Evolutionary conservation across 345 rosid genomes (phyloP), one percentile per base, ranked within the genome.

Genomic region (Camelina hispida): DNA sequence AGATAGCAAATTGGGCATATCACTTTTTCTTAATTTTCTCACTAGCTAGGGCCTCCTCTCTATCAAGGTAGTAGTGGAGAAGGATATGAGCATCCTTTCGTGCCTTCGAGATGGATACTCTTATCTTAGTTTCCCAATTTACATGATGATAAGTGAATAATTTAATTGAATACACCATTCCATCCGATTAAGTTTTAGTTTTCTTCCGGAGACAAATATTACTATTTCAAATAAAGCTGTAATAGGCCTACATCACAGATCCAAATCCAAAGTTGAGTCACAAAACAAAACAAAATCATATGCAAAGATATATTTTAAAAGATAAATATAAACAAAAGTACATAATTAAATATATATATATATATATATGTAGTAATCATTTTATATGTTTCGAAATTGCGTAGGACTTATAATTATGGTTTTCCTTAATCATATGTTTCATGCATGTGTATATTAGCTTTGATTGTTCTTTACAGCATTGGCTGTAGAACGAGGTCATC

Each of bases 361-460:
- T 18, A 35, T 22, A 10, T 59, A 56, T 56, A 42, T 16, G 40
- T 12, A 35, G 61, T 47, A 67, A 75, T 74, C 60, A 58, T 66
- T 67, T 7, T 14, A 4, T 14, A 52, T 68, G 61, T 60, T 52
- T 53, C 12, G 69, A 43, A 51, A 57, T 68, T 42, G 69, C 56
- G 48, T 42, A 61, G 17, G 74, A 20, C 63, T 53, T 68, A 76
- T 76, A 32, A 76, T 68, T 20, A 43, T 51, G 57, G 74, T 52
- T 40, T 62, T 68, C 63, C 57, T 53, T 61, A 68, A 76, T 68
- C 74, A 76, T 76, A 68, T 76, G 50, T n/a, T 42, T 68, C 69
- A 40, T 68, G 74, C 74, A 75, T 75, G 79, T 76, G 79, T 76
- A 44, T 52, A 12, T 52, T 13, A 66, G 52, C 67, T 57, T 58